Evolutionary conservation across 1,284 basidiomycete species (phyloP), one percentile per base, ranked within the genome.

Genomic region (Butyriboletus appendiculatus): DNA sequence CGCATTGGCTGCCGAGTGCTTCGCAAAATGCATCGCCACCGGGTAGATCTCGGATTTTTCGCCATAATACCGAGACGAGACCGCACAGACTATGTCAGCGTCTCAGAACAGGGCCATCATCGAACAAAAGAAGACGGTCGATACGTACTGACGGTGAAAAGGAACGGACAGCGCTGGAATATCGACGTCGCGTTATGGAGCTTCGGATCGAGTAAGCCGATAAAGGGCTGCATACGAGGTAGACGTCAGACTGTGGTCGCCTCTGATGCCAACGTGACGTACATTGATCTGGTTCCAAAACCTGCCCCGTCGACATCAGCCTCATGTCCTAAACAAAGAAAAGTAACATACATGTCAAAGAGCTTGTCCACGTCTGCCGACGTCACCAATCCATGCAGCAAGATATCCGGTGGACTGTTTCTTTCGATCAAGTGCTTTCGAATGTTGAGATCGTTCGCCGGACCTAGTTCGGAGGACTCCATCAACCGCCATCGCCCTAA

Each of bases 1-100:
- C 8, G 88, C 86, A 56, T 85, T 88, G 2, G 89, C 88, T 2
- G 88, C 90, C 0, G 89, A 86, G 56, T 87, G 85, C 64, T 89
- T 90, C 2, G 90, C 90, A 57, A 92, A 92, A 67, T 92, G 90
- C 90, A 92, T 92, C 10, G 89, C 90, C 59, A 91, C 86, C 3
- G 88, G 86, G 63, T 92, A 91, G 47, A 91, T 86, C 65, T 90
- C 86, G 0, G 87, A 86, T 63, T 90, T 91, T 45, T 85, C 84
- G 5, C 76, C 64, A 65, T 90, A 88, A 64, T 88, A 90, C 22
- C 90, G 76, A 0, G 88, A 90, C 0, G 90, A 82, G 50, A 91
- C 82, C 12, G 89, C 89, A 57, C 89, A 91, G 41, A 92, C 88
- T 90, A 24, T 32, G 30, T 11, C 6, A 14, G 35, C 15, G 37